Conservation (phyloP, 2,329 filamentous ascomycete genomes). For the Penicillium capsulatum region DNA sequence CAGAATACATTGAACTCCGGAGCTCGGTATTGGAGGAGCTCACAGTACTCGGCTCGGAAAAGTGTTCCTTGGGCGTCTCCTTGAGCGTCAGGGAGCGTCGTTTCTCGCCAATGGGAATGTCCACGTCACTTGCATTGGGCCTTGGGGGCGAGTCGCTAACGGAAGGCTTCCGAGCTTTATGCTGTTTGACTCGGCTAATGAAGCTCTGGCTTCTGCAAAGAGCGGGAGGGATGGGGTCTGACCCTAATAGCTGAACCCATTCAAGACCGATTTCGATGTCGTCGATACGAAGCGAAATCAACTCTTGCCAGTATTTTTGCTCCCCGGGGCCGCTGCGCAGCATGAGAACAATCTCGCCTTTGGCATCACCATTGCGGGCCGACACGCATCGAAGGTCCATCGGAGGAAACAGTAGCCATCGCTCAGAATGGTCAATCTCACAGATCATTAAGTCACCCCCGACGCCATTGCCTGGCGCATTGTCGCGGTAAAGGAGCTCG, state of each 20-base stretch:
- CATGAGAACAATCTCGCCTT: conserved; percentile 78
- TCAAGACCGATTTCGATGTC: conserved; percentile 74
- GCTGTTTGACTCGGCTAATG: conserved; percentile 41
- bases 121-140: conserved; percentile 50
- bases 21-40: conserved; percentile 28
- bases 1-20: conserved; percentile 28
- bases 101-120: conserved; percentile 60
- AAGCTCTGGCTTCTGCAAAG: conserved; percentile 55
- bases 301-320: conserved; percentile 71
- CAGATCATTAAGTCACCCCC: conserved; percentile 86
- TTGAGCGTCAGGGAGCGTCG: conserved; percentile 29
- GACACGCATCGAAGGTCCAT: conserved; percentile 70
- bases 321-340: conserved; percentile 63
- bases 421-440: conserved; percentile 71
- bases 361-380: conserved; percentile 68
- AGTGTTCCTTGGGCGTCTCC: conserved; percentile 27
- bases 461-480: conserved; percentile 61
- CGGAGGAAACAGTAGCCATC: conserved; percentile 89
- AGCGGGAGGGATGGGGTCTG: conserved; percentile 58
- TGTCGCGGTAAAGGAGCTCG: conserved; percentile 81
- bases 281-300: conserved; percentile 71
- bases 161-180: conserved; percentile 25
- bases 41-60: conserved; percentile 32
- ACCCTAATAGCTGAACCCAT: conserved; percentile 83
- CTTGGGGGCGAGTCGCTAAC: conserved; percentile 20